Evolutionary conservation across 306 rosid genomes (phyloP).

Genomic region (Dryas alaskensis): DNA sequence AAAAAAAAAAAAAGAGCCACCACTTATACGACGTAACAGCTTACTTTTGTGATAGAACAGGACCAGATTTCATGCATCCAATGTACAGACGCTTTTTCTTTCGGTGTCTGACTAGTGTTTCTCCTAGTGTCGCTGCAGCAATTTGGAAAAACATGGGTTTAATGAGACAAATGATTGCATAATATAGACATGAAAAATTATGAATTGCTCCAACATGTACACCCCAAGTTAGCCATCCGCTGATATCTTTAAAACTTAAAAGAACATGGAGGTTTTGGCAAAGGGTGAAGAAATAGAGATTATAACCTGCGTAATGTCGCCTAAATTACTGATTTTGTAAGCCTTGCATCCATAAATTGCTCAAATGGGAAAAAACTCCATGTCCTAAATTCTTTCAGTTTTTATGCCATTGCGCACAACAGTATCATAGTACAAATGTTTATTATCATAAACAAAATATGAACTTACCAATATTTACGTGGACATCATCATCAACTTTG

Average conservation of each 20-base stretch:
- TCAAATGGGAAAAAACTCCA: neutral
- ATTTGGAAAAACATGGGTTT: constrained; percentile 21
- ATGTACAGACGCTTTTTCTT: constrained; percentile 70
- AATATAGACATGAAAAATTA: constrained; percentile 6
- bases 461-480: constrained; percentile 84
- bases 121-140: constrained; percentile 86
- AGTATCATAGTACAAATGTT: too few relatives aligned
- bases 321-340: neutral
- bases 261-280: too few relatives aligned
- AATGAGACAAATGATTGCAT: constrained; percentile 3
- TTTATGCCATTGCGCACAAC: neutral
- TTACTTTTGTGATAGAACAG: constrained; percentile 85
- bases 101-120: constrained; percentile 86
- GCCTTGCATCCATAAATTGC: neutral
- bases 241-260: neutral
- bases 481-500: constrained; percentile 97
- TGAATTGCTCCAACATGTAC: neutral
- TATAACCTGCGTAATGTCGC: neutral
- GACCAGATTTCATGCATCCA: constrained; percentile 99
- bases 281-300: neutral
- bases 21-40: constrained; percentile 17
- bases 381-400: neutral
- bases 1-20: neutral
- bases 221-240: neutral
- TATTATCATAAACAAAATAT: neutral